Base-by-base conservation (phyloP, 345 rosid species). In the Dimocarpus longan region DNA sequence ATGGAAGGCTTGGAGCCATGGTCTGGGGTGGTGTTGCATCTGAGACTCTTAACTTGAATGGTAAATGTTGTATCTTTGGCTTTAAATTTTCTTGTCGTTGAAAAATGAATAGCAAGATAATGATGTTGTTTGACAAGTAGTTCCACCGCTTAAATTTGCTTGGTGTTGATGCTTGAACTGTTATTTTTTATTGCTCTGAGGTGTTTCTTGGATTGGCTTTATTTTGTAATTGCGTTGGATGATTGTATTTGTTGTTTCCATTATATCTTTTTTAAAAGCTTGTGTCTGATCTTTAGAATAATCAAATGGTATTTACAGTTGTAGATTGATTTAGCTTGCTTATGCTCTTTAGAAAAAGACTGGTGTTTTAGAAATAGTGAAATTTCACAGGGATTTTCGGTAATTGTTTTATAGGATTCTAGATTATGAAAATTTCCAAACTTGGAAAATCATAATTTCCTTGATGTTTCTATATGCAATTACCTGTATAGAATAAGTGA, bases 1-100 rank as follows among this genome's bases (percentile, higher is more conserved):
- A 96, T 85, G 98, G 98, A 24, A 93, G 98, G n/a, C 80, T 96
- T 24, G 99, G 97, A 28, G 99, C 98, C 32, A 94, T 93, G 92
- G 86, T 96, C 43, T 94, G 97, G 98, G 99, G 98, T 67, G 97
- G 97, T 8, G 91, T 89, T 80, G 83, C 91, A 9, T 80, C 96
- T 8, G 98, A 94, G 73, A 82, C 80, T 79, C 79, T 96, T 60
- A 93, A 91, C 80, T 88, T 96, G 83, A 91, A 96, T 26, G 98
- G 98, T 95, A 88, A 43, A 56, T 10, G 3, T 19, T 32, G 6
- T 1, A 0, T 28, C 11, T 16, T 52, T 71, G 18, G 18, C 1
- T 54, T 19, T 6, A 54, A 54, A 16, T 54, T n/a, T 54, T 54
- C 1, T 50, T 50, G 19, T 50, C 13, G 56, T 50, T 50, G 54